Percentiles rank a stretch among this genome's conserved stretches.
Conservation (phyloP, 1,284 basidiomycete genomes). For the Agaricales sp. region DNA sequence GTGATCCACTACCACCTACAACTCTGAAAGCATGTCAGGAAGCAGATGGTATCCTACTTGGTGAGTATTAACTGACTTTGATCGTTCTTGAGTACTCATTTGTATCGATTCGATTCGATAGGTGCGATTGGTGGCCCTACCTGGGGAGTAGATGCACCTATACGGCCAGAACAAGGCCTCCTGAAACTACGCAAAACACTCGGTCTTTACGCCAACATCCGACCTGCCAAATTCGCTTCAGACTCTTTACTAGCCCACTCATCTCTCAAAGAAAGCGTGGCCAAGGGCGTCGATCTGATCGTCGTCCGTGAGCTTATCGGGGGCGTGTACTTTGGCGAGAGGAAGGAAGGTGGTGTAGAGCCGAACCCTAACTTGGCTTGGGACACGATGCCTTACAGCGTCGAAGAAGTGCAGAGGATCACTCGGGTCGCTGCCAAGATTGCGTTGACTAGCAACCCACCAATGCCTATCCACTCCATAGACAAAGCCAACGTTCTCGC, state of each 20-base stretch:
- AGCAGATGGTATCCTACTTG: constrained; percentile 90
- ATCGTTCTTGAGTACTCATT: not conserved
- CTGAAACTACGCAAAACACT: constrained; percentile 89
- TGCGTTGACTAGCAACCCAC: constrained; percentile 76
- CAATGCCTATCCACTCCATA: constrained; percentile 85
- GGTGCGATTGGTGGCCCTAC: constrained; percentile 97
- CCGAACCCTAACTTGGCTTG: constrained; percentile 63
- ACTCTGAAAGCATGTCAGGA: constrained; percentile 84
- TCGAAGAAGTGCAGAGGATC: constrained; percentile 87
- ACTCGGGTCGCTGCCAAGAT: constrained; percentile 94
- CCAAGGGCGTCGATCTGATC: constrained; percentile 84
- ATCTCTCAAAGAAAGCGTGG: constrained; percentile 87
- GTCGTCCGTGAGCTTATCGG: constrained; percentile 94
- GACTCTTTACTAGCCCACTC: constrained; percentile 83
- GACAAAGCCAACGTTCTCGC: constrained; percentile 99
- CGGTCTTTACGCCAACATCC: constrained; percentile 96
- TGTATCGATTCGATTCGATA: constrained; percentile 18
- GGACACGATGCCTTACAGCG: constrained; percentile 91
- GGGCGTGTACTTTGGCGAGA: constrained; percentile 88
- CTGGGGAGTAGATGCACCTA: constrained; percentile 87
- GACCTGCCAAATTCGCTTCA: constrained; percentile 92
- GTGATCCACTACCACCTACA: constrained; percentile 76
- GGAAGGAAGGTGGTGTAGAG: constrained; percentile 75
- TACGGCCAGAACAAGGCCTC: constrained; percentile 94
- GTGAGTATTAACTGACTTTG: constrained; percentile 28